A percentile compares a stretch with the other conserved stretches of the same genome.
phyloP scores from a whole-genome alignment of 2,329 filamentous ascomycete genomes.

The Daldinia sp. region DNA sequence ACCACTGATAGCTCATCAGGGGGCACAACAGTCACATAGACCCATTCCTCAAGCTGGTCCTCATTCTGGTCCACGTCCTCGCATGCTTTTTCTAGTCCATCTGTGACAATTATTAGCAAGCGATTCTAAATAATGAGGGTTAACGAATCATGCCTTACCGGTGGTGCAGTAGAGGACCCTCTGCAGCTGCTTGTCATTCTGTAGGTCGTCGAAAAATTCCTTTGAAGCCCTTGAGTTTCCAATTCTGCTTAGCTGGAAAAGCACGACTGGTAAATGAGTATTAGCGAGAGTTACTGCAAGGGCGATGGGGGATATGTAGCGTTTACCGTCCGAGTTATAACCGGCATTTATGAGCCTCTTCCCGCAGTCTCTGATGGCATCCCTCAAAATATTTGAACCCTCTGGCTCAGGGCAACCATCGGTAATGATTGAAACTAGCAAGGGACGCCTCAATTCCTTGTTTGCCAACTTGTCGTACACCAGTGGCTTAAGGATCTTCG shows the following conservation, averaged over 20 bases:
- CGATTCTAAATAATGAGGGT: not conserved
- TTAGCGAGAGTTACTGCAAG: not conserved
- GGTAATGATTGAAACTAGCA: not conserved
- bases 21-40: not conserved
- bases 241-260: not conserved
- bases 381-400: not conserved
- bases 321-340: not conserved
- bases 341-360: not conserved
- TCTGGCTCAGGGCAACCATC: not conserved
- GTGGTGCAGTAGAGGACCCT: slow-evolving; percentile 4
- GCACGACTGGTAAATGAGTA: not conserved
- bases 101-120: not conserved
- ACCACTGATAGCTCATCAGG: slow-evolving; percentile 5
- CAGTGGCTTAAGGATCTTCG: not conserved
- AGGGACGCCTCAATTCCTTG: not conserved
- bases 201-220: not conserved
- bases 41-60: not conserved
- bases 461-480: slow-evolving; percentile 1
- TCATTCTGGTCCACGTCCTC: not conserved
- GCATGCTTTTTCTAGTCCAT: not conserved
- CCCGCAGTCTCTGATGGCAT: not conserved
- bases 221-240: not conserved
- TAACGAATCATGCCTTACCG: not conserved
- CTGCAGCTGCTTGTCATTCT: not conserved
- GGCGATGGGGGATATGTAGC: not conserved